Evolutionary conservation across 73 alveolate species (phyloP).

Genomic region (Uronychia setigera): DNA sequence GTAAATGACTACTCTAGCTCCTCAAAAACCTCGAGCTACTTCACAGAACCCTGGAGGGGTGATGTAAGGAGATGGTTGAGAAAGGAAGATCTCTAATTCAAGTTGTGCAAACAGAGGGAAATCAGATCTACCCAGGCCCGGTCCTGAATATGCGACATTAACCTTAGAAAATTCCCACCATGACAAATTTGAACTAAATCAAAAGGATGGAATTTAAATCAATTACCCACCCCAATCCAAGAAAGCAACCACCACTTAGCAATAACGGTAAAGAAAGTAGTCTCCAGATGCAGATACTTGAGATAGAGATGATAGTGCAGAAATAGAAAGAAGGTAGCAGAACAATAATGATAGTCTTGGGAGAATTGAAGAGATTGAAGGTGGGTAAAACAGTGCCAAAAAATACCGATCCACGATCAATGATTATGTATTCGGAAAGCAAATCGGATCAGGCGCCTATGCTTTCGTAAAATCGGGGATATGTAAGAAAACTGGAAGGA

Average conservation of each 20-base stretch:
- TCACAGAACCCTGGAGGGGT: no score
- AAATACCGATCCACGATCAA: neutral
- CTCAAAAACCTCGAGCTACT: no score
- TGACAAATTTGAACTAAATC: no score
- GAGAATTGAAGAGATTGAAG: neutral
- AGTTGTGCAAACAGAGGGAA: neutral
- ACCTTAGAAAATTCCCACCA: neutral
- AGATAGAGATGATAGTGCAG: no score
- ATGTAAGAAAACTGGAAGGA: conserved; percentile 73
- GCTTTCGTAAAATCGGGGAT: conserved; percentile 92
- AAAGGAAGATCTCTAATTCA: neutral
- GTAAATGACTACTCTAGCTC: no score
- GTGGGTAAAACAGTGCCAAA: neutral
- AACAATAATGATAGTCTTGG: neutral
- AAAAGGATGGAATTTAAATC: no score
- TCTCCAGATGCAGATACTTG: no score
- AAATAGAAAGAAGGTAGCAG: no score
- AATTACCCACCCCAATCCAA: neutral
- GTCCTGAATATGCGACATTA: neutral
- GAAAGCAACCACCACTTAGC: no score
- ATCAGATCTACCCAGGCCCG: neutral
- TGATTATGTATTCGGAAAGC: conserved; percentile 52
- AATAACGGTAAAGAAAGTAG: no score
- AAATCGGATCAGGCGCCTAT: conserved; percentile 92
- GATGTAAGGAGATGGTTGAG: no score